These are phyloP conservation scores for Cicer judaicum DNA, from an alignment of 306 rosid genomes.

Conservation along the genomic window DNA sequence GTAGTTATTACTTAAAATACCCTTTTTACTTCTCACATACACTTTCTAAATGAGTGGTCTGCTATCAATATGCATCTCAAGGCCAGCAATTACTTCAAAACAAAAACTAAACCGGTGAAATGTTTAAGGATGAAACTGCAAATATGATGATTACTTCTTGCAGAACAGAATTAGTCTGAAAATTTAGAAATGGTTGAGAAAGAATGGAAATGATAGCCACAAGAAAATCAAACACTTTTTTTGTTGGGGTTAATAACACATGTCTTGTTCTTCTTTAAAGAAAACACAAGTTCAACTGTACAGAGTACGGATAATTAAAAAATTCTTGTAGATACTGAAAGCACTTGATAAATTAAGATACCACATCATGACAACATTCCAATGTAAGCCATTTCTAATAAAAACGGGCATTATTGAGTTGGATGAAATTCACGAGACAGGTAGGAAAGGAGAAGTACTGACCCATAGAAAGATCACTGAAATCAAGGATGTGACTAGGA, in stretches of 20 bases:
- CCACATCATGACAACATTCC: slow-evolving; percentile 17
- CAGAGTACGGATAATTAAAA: background rate
- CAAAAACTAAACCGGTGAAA: slow-evolving; percentile 11
- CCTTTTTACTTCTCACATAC: background rate
- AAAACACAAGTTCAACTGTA: slow-evolving; percentile 29
- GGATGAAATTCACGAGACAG: slow-evolving; percentile 16
- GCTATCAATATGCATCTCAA: slow-evolving; percentile 25
- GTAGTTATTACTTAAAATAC: background rate
- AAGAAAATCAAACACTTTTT: slow-evolving; percentile 15
- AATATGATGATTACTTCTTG: slow-evolving; percentile 24
- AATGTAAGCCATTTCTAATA: slow-evolving; percentile 1
- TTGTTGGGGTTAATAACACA: background rate
- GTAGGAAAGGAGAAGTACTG: slow-evolving; percentile 44
- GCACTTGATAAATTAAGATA: slow-evolving; percentile 27
- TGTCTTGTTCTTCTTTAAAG: slow-evolving; percentile 15
- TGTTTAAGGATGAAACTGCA: slow-evolving; percentile 27
- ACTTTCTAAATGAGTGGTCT: background rate
- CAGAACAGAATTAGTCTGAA: slow-evolving; percentile 19
- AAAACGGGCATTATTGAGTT: slow-evolving; percentile 24
- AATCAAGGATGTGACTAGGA: slow-evolving; percentile 91
- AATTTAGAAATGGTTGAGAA: slow-evolving; percentile 31
- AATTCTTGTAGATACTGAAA: slow-evolving; percentile 16
- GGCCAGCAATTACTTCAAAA: slow-evolving; percentile 32
- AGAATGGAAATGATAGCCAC: slow-evolving; percentile 12
- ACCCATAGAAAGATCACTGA: slow-evolving; percentile 92